Percentiles rank a stretch among this genome's conserved stretches.
Conservation (phyloP, 2,329 filamentous ascomycete genomes). For the Talaromyces sp. region DNA sequence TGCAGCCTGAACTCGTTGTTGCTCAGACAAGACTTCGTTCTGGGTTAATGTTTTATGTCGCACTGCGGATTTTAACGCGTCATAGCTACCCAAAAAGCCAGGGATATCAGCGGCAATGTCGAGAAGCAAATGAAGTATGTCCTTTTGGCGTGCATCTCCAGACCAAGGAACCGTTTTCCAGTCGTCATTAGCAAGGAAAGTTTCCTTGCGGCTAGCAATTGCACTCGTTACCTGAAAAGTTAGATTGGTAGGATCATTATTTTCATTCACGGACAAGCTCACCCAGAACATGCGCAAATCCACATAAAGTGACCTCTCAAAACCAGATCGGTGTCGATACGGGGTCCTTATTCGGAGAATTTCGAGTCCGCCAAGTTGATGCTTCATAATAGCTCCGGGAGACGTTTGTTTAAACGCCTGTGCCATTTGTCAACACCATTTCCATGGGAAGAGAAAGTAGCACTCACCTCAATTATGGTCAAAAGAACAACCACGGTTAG, state of each 20-base stretch:
- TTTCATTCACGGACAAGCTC: not conserved
- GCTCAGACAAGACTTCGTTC: slow-evolving; percentile 12
- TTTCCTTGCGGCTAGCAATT: slow-evolving; percentile 17
- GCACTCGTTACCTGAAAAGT: slow-evolving; percentile 18
- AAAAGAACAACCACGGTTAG: slow-evolving; percentile 18
- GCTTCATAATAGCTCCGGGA: slow-evolving; percentile 18
- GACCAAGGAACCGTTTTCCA: slow-evolving; percentile 22
- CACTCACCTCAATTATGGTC: slow-evolving; percentile 20
- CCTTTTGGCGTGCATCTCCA: slow-evolving; percentile 14
- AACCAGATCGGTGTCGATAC: slow-evolving; percentile 19
- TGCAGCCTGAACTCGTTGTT: slow-evolving; percentile 15
- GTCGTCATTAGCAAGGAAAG: slow-evolving; percentile 18
- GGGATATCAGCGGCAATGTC: slow-evolving; percentile 22
- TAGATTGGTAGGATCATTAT: not conserved
- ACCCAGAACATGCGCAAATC: slow-evolving; percentile 25
- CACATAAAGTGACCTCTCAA: slow-evolving; percentile 21
- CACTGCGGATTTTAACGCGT: slow-evolving; percentile 14
- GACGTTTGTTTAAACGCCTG: slow-evolving; percentile 22
- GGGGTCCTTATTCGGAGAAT: slow-evolving; percentile 17
- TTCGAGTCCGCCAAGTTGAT: slow-evolving; percentile 20
- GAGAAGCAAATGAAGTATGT: slow-evolving; percentile 19
- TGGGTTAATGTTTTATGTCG: slow-evolving; percentile 1
- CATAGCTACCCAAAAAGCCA: slow-evolving; percentile 16
- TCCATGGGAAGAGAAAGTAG: not conserved
- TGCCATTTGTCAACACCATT: not conserved